These are phyloP conservation scores for Malassezia psittaci DNA, from an alignment of 1,284 basidiomycete genomes.

Conservation along the genomic window DNA sequence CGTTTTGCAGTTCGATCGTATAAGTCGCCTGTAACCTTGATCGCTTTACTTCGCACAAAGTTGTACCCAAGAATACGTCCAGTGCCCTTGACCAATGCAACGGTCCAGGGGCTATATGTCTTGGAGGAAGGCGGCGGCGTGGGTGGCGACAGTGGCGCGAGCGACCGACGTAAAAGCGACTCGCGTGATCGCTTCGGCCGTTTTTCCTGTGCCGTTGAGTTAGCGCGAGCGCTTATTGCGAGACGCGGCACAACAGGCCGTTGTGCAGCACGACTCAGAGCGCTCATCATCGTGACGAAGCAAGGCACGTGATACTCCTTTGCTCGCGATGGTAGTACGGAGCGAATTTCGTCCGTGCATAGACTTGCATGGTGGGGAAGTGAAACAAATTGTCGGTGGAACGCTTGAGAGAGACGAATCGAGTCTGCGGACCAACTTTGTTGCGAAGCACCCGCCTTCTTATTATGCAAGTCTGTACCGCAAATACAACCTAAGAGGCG, in stretches of 20 bases:
- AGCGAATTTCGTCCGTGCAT: conserved; percentile 81
- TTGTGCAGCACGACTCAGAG: not conserved
- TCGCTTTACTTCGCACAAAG: conserved; percentile 51
- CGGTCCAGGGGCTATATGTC: conserved; percentile 28
- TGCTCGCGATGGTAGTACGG: not conserved
- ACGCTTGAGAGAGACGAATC: conserved; percentile 56
- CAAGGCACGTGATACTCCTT: not conserved
- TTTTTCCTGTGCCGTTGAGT: conserved; percentile 5
- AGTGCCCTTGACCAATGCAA: conserved; percentile 42
- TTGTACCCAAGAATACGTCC: conserved; percentile 54
- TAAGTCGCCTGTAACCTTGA: conserved; percentile 53
- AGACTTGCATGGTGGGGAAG: conserved; percentile 66
- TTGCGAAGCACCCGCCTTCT: conserved; percentile 68
- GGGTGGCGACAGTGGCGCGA: conserved; percentile 32
- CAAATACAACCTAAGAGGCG: conserved; percentile 62
- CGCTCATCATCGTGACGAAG: not conserved
- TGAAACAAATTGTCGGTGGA: conserved; percentile 97
- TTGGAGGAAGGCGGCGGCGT: conserved; percentile 23
- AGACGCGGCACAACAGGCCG: not conserved
- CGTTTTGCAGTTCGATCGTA: conserved; percentile 53
- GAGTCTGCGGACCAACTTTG: conserved; percentile 75
- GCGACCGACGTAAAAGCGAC: conserved; percentile 17
- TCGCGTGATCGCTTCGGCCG: conserved; percentile 7
- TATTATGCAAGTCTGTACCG: conserved; percentile 75
- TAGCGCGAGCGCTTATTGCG: conserved; percentile 5